Conservation (phyloP, 2,329 filamentous ascomycete genomes). For the Cephalotrichum gorgonifer region DNA sequence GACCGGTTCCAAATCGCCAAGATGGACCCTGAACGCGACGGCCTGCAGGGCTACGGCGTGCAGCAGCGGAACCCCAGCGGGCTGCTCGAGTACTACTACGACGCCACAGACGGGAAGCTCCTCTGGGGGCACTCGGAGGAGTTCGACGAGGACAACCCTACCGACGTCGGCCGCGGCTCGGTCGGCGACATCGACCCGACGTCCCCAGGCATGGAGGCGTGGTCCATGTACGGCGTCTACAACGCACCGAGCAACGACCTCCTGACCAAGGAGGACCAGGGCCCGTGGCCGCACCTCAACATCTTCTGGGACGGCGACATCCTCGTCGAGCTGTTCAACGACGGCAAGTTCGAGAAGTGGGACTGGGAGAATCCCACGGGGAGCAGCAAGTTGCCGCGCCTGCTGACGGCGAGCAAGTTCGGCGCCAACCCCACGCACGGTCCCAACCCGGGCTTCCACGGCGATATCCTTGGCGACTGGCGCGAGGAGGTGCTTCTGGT, state of each 20-base stretch:
- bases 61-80: constrained; percentile 11
- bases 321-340: constrained; percentile 13
- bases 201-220: constrained; percentile 11
- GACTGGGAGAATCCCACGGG: constrained; percentile 2
- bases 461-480: constrained; percentile 14
- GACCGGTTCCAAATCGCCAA: constrained; percentile 14
- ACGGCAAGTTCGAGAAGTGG: constrained; percentile 14
- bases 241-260: constrained; percentile 9
- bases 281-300: constrained; percentile 1
- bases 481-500: constrained; percentile 12
- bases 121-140: constrained; percentile 11
- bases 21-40: constrained; percentile 11
- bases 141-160: background rate
- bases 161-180: constrained; percentile 11
- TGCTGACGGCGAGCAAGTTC: constrained; percentile 4
- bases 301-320: constrained; percentile 10
- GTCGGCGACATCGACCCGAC: constrained; percentile 13
- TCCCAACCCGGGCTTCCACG: constrained; percentile 9
- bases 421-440: constrained; percentile 3
- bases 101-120: constrained; percentile 8
- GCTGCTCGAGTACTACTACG: constrained; percentile 14
- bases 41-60: constrained; percentile 12
- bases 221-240: constrained; percentile 12
- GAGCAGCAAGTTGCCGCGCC: background rate
- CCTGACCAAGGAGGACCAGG: background rate